Conservation (phyloP, 768 basidiomycete genomes). For the Trametes cingulata region DNA sequence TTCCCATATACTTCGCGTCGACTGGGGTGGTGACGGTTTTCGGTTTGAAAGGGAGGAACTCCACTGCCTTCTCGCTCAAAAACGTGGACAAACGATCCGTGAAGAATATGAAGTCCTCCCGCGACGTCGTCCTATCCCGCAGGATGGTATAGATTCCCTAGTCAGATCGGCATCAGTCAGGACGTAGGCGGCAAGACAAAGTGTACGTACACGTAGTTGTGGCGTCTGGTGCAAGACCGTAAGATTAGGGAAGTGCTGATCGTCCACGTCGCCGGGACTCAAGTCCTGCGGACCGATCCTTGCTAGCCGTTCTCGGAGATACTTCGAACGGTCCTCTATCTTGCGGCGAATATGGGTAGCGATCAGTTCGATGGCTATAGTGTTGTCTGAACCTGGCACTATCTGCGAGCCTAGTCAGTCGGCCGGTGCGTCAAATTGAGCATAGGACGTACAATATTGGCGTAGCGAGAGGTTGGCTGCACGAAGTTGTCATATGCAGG, state of each 20-base stretch:
- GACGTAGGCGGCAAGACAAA: neutral
- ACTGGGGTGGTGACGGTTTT: constrained; percentile 70
- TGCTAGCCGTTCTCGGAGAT: constrained; percentile 76
- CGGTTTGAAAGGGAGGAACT: constrained; percentile 70
- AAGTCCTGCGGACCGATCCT: constrained; percentile 28
- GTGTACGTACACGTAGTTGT: constrained; percentile 67
- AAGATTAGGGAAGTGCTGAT: constrained; percentile 54
- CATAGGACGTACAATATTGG: constrained; percentile 70
- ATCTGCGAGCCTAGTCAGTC: constrained; percentile 52
- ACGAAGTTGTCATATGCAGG: constrained; percentile 95
- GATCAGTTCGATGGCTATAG: constrained; percentile 91
- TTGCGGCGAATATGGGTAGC: constrained; percentile 87
- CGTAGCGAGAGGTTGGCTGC: constrained; percentile 79
- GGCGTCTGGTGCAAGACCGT: constrained; percentile 74
- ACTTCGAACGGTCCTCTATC: constrained; percentile 73
- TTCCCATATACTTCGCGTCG: constrained; percentile 55
- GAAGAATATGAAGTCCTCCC: constrained; percentile 93
- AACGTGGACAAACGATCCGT: constrained; percentile 83
- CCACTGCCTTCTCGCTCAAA: constrained; percentile 82
- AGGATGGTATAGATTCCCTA: constrained; percentile 93
- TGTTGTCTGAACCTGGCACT: constrained; percentile 91
- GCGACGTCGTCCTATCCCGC: constrained; percentile 64
- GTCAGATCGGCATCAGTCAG: neutral
- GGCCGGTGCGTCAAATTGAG: neutral
- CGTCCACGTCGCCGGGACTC: constrained; percentile 23